A percentile compares a stretch with the other conserved stretches of the same genome.
Evolutionary conservation across 2,329 filamentous ascomycete species (phyloP).

Genomic region (Cladosporium sp.): DNA sequence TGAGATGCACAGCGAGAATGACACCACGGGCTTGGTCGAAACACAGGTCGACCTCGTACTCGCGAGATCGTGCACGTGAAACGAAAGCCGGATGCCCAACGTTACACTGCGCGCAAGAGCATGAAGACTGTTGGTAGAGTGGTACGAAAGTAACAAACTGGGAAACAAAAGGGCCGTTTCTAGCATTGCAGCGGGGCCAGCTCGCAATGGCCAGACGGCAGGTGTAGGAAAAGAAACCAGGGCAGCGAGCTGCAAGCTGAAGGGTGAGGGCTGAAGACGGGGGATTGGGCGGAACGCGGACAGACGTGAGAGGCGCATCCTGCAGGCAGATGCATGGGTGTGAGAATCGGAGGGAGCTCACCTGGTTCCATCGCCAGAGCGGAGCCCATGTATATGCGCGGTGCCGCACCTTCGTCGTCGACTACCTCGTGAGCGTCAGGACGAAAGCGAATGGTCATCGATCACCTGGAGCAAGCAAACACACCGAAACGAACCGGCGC

Average conservation of each 20-base stretch:
- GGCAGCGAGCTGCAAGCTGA: not conserved
- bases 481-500: not conserved
- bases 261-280: constrained; percentile 2
- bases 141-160: not conserved
- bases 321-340: constrained; percentile 19
- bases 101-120: constrained; percentile 20
- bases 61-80: constrained; percentile 19
- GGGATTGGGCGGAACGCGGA: constrained; percentile 12
- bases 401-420: constrained; percentile 5
- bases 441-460: constrained; percentile 9
- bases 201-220: not conserved
- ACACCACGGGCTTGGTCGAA: constrained; percentile 2
- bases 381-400: constrained; percentile 20
- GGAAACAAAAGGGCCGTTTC: constrained; percentile 11
- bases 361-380: constrained; percentile 29
- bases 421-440: constrained; percentile 1
- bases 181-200: constrained; percentile 2
- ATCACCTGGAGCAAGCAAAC: not conserved
- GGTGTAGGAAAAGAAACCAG: not conserved
- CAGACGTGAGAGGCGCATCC: constrained; percentile 10
- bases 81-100: constrained; percentile 18
- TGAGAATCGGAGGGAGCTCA: constrained; percentile 21
- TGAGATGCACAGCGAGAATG: constrained; percentile 13
- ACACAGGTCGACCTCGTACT: constrained; percentile 4
- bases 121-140: constrained; percentile 8